Conservation (phyloP, 108 stramenopile genomes). For the Schizochytrium sp. region DNA sequence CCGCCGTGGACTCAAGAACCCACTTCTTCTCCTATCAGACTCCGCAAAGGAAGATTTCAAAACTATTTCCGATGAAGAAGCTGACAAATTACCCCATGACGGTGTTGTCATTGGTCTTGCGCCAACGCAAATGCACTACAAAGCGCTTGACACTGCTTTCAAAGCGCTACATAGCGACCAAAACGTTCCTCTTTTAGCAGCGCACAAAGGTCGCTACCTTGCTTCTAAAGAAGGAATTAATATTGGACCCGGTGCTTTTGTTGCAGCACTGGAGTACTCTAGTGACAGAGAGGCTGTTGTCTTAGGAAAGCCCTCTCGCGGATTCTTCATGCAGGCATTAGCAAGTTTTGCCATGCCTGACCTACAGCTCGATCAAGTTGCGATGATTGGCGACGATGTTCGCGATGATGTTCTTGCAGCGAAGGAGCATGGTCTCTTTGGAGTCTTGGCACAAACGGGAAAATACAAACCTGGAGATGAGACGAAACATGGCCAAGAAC, state of each 20-base stretch:
- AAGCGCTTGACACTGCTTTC: conserved; percentile 19
- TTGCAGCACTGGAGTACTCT: conserved; percentile 37
- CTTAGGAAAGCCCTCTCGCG: conserved; percentile 28
- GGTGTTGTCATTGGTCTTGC: conserved; percentile 45
- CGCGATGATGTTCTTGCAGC: conserved; percentile 30
- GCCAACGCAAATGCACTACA: conserved; percentile 9
- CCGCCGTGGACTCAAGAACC: neutral
- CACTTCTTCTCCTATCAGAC: neutral
- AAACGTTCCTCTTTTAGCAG: conserved; percentile 7
- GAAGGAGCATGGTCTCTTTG: neutral
- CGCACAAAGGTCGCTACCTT: conserved; percentile 56
- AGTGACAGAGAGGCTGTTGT: conserved; percentile 30
- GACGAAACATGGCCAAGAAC: neutral
- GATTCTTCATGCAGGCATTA: conserved; percentile 9
- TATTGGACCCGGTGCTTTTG: conserved; percentile 58
- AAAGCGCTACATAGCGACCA: neutral
- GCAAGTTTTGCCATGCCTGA: neutral
- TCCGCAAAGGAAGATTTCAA: conserved; percentile 3
- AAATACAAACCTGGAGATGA: conserved; percentile 34
- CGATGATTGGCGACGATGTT: conserved; percentile 61
- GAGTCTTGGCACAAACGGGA: conserved; percentile 21
- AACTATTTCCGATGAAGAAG: neutral
- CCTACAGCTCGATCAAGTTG: neutral
- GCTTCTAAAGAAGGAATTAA: neutral
- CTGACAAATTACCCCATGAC: neutral